Conservation (phyloP, 306 rosid species). For the Psophocarpus tetragonolobus region DNA sequence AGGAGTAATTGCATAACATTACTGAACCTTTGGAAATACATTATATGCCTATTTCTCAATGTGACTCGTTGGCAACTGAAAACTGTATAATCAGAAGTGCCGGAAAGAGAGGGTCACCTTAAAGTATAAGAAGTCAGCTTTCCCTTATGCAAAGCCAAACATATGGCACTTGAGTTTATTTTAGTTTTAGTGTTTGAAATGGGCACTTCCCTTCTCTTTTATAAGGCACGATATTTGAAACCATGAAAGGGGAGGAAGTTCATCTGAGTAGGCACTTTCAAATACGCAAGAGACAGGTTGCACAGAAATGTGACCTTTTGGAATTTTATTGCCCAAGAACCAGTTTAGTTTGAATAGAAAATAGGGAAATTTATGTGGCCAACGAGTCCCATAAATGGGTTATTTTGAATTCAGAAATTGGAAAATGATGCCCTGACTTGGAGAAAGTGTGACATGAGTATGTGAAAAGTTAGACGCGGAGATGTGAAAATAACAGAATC, state of each 20-base stretch:
- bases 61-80: neutral
- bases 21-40: neutral
- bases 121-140: slow-evolving; percentile 13
- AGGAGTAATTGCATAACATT: neutral
- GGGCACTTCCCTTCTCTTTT: slow-evolving; percentile 16
- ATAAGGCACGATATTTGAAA: slow-evolving; percentile 30
- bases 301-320: slow-evolving; percentile 35
- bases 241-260: slow-evolving; percentile 18
- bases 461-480: slow-evolving; percentile 43
- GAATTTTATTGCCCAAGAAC: neutral
- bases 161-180: neutral
- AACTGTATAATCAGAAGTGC: slow-evolving; percentile 2
- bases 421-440: neutral
- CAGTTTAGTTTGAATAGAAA: slow-evolving; percentile 42
- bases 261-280: slow-evolving; percentile 24
- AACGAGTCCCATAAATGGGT: slow-evolving; percentile 25
- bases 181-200: neutral
- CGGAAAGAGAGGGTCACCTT: slow-evolving; percentile 37
- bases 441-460: slow-evolving; percentile 37
- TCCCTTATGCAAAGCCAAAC: slow-evolving; percentile 15
- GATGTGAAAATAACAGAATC: slow-evolving; percentile 25
- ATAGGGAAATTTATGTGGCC: neutral
- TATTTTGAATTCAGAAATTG: slow-evolving; percentile 38
- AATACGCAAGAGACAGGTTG: slow-evolving; percentile 33
- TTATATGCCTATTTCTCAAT: neutral